Evolutionary conservation across 2,329 filamentous ascomycete species (phyloP), one percentile per base, ranked within the genome.

Genomic region (Xylaria sp.): DNA sequence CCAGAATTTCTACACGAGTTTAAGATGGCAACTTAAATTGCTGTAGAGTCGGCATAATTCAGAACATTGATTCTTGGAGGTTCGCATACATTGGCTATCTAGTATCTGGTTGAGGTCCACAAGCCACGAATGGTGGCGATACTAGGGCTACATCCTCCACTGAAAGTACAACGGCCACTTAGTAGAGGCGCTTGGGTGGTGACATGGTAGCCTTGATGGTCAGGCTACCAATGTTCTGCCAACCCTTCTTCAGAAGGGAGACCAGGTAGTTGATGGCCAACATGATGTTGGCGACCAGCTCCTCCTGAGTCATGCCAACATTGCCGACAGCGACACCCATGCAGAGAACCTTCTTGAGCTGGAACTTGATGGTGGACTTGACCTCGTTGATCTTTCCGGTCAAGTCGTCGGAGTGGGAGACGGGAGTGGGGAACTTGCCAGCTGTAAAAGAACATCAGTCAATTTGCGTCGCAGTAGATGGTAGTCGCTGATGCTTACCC

Each of bases 301-400:
- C 93, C 82, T 99, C 96, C 87, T 94, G 88, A 76, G 89, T 92
- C 96, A 99, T 99, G 80, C 91, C 94, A 80, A 99, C 96, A 86
- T 99, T 97, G 83, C 96, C 96, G 82, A 99, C 93, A 79, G 96
- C 96, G 83, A 98, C 95, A 92, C 95, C 96, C 91, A 99, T 94
- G 90, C 96, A 99, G 79, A 99, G 90, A 84, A 99, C 96, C 93
- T 99, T 99, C 94, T 99, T 99, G 82, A 99, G 90, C 91, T 99
- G 94, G 92, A 99, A 99, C 92, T 99, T 99, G 92, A 99, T 98
- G 86, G 96, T 99, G 80, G 94, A 97, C 92, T 98, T 98, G 90
- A 99, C 95, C 85, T 99, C 96, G 87, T 88, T 97, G 89, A 98
- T 94, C 92, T 97, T 98, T 89, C 86, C 90, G 83, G 86, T 88